Percentiles rank a stretch among this genome's conserved stretches.
phyloP scores from a whole-genome alignment of 179 eudicot genomes.

The Amaranthus tricolor region DNA sequence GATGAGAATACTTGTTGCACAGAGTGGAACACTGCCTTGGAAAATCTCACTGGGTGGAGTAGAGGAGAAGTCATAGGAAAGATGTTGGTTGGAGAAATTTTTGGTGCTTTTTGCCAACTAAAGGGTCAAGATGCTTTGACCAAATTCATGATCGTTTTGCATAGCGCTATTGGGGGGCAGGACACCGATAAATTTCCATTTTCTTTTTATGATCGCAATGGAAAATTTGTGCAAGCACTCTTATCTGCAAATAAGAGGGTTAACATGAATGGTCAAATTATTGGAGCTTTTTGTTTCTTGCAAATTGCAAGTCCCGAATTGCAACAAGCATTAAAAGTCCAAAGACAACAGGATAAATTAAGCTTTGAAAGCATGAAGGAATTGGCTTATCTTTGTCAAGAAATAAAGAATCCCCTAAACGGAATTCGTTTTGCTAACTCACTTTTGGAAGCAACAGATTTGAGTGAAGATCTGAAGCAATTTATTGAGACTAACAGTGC shows the following conservation, averaged over 20 bases:
- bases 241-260: slow-evolving; percentile 87
- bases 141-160: slow-evolving; percentile 85
- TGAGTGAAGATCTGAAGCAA: slow-evolving; percentile 87
- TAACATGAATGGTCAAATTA: slow-evolving; percentile 59
- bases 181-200: slow-evolving; percentile 76
- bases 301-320: slow-evolving; percentile 86
- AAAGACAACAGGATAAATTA: slow-evolving; percentile 69
- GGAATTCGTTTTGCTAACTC: slow-evolving; percentile 86
- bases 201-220: slow-evolving; percentile 66
- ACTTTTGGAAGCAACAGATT: slow-evolving; percentile 65
- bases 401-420: slow-evolving; percentile 74
- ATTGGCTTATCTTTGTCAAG: slow-evolving; percentile 84
- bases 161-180: slow-evolving; percentile 82
- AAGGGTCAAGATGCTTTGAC: slow-evolving; percentile 87
- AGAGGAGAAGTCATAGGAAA: slow-evolving; percentile 66
- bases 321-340: slow-evolving; percentile 72
- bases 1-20: slow-evolving; percentile 90
- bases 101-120: slow-evolving; percentile 75
- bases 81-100: slow-evolving; percentile 84
- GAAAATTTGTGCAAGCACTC: slow-evolving; percentile 76
- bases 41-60: slow-evolving; percentile 88
- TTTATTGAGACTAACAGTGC: slow-evolving; percentile 81
- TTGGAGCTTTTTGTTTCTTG: slow-evolving; percentile 92
- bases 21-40: slow-evolving; percentile 98
- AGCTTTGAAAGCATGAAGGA: slow-evolving; percentile 76